phyloP scores from a whole-genome alignment of 495 filamentous ascomycete genomes.

The Barbatosphaeria neglecta region DNA sequence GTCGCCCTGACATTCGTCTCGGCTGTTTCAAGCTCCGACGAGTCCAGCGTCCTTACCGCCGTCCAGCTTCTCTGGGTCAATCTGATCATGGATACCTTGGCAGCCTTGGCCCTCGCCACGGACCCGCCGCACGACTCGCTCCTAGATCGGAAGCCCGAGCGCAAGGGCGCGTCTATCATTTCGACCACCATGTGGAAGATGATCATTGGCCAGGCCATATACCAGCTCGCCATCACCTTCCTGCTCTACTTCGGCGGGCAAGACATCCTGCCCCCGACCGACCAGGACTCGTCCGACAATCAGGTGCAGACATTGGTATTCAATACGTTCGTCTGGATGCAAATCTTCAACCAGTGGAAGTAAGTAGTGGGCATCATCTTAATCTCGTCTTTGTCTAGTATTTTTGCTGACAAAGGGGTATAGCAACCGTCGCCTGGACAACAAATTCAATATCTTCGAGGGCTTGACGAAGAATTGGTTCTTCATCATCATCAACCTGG shows the following conservation, averaged over 20 bases:
- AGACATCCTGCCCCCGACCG: slow-evolving; percentile 43
- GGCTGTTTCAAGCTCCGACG: slow-evolving; percentile 55
- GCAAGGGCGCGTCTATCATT: slow-evolving; percentile 65
- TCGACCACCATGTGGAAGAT: slow-evolving; percentile 92
- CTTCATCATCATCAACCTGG: slow-evolving; percentile 68
- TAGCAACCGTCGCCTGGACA: slow-evolving; percentile 76
- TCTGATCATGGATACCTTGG: slow-evolving; percentile 89
- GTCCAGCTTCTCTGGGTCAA: slow-evolving; percentile 90
- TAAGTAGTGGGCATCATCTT: slow-evolving; percentile 29
- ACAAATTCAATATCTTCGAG: slow-evolving; percentile 82
- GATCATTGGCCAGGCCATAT: slow-evolving; percentile 79
- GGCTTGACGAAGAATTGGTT: slow-evolving; percentile 66
- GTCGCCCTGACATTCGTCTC: slow-evolving; percentile 75
- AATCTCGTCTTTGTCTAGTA: background rate
- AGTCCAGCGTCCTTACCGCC: slow-evolving; percentile 64
- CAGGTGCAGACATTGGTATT: slow-evolving; percentile 69
- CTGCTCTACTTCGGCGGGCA: slow-evolving; percentile 63
- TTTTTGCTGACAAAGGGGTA: slow-evolving; percentile 5
- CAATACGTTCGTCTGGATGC: slow-evolving; percentile 96
- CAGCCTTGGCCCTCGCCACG: slow-evolving; percentile 74
- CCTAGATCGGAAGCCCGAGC: slow-evolving; percentile 70
- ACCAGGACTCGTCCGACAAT: slow-evolving; percentile 21
- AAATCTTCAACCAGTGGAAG: slow-evolving; percentile 94
- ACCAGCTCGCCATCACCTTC: slow-evolving; percentile 69
- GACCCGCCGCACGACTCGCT: slow-evolving; percentile 72